Evolutionary conservation across 768 basidiomycete genomes (phyloP).

Genomic region (Chalciporus pseudorubinellus): DNA sequence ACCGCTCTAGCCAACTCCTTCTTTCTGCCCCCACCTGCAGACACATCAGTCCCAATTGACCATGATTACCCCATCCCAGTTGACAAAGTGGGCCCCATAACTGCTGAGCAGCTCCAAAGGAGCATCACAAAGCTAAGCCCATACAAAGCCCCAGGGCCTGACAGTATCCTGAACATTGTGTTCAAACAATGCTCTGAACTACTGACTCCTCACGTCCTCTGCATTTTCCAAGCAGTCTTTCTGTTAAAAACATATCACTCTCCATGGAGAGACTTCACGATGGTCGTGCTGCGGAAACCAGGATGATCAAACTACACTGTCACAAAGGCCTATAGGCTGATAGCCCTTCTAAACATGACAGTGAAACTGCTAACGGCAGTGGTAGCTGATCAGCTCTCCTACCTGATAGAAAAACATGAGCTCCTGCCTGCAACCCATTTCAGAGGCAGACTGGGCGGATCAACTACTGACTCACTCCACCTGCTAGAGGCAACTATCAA

Average conservation of each 20-base stretch:
- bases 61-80: conserved; percentile 4
- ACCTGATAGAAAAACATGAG: neutral
- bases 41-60: neutral
- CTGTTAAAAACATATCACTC: conserved; percentile 4
- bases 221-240: conserved; percentile 10
- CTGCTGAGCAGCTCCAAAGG: conserved; percentile 3
- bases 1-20: conserved; percentile 15
- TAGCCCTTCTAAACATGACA: neutral
- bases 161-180: conserved; percentile 25
- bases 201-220: conserved; percentile 5
- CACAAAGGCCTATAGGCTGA: neutral
- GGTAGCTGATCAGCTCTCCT: neutral
- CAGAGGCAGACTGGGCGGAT: too few relatives aligned
- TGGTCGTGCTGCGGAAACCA: conserved; percentile 35
- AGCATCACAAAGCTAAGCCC: conserved; percentile 9
- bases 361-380: neutral
- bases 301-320: conserved; percentile 32
- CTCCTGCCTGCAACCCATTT: conserved; percentile 7
- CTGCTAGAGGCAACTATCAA: too few relatives aligned
- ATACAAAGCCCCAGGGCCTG: conserved; percentile 21
- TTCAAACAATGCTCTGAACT: conserved; percentile 12
- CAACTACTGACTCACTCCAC: too few relatives aligned
- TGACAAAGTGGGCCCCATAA: neutral
- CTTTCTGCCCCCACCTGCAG: conserved; percentile 22
- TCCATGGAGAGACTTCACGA: conserved; percentile 25